Conservation (phyloP, 352 stramenopile species). For the Pythium brassicae region DNA sequence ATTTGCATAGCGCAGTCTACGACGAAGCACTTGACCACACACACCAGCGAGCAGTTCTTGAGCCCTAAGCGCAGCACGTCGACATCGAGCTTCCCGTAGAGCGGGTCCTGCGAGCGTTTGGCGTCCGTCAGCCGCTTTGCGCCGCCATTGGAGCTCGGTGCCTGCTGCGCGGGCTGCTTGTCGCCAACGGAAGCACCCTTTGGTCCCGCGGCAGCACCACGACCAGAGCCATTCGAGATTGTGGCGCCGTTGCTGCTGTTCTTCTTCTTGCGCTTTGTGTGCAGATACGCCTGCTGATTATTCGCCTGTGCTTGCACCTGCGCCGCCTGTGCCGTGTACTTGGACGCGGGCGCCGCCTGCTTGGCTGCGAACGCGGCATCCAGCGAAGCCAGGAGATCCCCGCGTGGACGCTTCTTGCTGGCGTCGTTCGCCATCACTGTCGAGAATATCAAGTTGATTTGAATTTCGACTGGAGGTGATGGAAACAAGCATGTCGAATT, state of each 20-base stretch:
- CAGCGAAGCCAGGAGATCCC: constrained; percentile 73
- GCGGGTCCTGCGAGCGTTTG: constrained; percentile 21
- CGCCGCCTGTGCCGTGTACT: constrained; percentile 66
- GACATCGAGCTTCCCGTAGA: constrained; percentile 52
- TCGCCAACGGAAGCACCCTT: too few species aligned
- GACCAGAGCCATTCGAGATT: neutral
- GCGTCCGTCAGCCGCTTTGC: constrained; percentile 1
- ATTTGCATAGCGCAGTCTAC: neutral
- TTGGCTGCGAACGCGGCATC: constrained; percentile 61
- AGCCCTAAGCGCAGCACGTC: constrained; percentile 51
- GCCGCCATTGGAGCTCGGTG: neutral
- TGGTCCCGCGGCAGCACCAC: neutral
- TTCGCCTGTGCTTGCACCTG: constrained; percentile 25
- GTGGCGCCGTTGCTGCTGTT: constrained; percentile 6
- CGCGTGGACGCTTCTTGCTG: constrained; percentile 58
- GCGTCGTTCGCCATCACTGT: constrained; percentile 16
- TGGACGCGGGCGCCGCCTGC: constrained; percentile 30
- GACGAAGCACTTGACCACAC: neutral
- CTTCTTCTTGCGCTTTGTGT: constrained; percentile 55
- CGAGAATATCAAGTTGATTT: neutral
- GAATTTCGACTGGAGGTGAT: neutral
- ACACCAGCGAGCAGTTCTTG: constrained; percentile 67
- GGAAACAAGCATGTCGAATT: neutral
- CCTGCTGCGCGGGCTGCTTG: constrained; percentile 3
- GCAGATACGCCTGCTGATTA: constrained; percentile 63